phyloP scores from a whole-genome alignment of 805 yeast genomes.

The Wickerhamiella hasegawae region DNA sequence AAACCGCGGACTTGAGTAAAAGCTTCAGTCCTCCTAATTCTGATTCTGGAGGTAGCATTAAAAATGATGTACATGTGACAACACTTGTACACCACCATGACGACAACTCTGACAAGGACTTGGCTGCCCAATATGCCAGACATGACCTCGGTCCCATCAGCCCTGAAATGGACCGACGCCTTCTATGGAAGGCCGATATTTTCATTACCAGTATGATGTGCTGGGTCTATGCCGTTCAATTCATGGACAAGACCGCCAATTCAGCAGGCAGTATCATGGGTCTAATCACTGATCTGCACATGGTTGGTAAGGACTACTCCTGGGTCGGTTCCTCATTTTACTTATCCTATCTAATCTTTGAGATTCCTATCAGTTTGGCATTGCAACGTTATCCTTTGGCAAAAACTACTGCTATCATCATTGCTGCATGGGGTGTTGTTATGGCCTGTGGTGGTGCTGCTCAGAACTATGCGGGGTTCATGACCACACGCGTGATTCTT shows the following conservation, averaged over 20 bases:
- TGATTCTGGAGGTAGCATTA: too few species aligned
- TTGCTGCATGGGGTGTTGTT: slow-evolving; percentile 49
- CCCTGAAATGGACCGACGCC: slow-evolving; percentile 13
- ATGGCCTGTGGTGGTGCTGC: slow-evolving; percentile 36
- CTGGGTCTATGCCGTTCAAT: slow-evolving; percentile 33
- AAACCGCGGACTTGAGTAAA: too few species aligned
- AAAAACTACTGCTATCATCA: slow-evolving; percentile 30
- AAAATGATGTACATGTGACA: too few species aligned
- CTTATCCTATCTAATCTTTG: slow-evolving; percentile 46
- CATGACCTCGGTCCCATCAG: background rate
- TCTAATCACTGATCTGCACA: slow-evolving; percentile 27
- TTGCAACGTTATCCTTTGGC: slow-evolving; percentile 44
- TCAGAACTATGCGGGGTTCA: slow-evolving; percentile 28
- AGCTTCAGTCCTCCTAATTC: too few species aligned
- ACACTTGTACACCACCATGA: too few species aligned
- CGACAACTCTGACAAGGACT: slow-evolving; percentile 1
- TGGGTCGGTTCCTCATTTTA: slow-evolving; percentile 46
- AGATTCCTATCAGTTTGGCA: slow-evolving; percentile 29
- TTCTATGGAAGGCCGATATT: slow-evolving; percentile 34
- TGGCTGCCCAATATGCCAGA: slow-evolving; percentile 6
- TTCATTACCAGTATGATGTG: slow-evolving; percentile 35
- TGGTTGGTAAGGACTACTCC: slow-evolving; percentile 25
- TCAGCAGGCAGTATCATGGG: slow-evolving; percentile 39
- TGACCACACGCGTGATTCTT: slow-evolving; percentile 32
- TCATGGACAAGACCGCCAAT: slow-evolving; percentile 41